A percentile compares a stretch with the other conserved stretches of the same genome.
phyloP scores from a whole-genome alignment of 129 eudicot genomes.

The Artemisia argyi region DNA sequence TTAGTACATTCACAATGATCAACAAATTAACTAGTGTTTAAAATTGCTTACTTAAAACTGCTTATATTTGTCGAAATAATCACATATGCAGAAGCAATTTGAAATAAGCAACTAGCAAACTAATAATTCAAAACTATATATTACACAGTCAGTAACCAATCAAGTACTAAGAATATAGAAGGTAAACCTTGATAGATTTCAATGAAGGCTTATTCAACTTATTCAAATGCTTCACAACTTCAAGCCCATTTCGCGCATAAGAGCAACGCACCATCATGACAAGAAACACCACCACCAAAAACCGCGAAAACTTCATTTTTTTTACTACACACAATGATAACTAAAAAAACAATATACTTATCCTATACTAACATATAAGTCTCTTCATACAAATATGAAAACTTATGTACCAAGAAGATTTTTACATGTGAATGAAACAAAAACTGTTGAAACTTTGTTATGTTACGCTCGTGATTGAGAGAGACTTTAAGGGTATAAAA shows the following conservation, averaged over 20 bases:
- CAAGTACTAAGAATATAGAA: too few species aligned
- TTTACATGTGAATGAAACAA: constrained; percentile 34
- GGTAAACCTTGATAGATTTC: constrained; percentile 66
- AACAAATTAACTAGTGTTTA: background rate
- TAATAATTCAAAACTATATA: too few species aligned
- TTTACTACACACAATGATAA: constrained; percentile 13
- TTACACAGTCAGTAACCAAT: too few species aligned
- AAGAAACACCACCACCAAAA: constrained; percentile 19
- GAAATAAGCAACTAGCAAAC: too few species aligned
- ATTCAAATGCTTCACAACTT: constrained; percentile 55
- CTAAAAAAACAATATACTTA: constrained; percentile 9
- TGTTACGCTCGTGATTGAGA: constrained; percentile 46
- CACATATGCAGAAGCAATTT: too few species aligned
- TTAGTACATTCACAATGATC: constrained; percentile 4
- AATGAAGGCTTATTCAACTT: constrained; percentile 66
- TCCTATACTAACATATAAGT: constrained; percentile 10
- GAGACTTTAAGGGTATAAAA: constrained; percentile 26
- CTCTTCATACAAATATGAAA: constrained; percentile 9
- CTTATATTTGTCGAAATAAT: too few species aligned
- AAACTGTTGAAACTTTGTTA: constrained; percentile 31
- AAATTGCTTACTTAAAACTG: too few species aligned
- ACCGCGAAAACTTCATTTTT: constrained; percentile 1
- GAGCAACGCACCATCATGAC: constrained; percentile 13
- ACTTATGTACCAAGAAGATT: background rate
- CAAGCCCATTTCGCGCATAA: constrained; percentile 26